Evolutionary conservation across 257 asterid genomes (phyloP).

Genomic region (Solanum medicagineum): DNA sequence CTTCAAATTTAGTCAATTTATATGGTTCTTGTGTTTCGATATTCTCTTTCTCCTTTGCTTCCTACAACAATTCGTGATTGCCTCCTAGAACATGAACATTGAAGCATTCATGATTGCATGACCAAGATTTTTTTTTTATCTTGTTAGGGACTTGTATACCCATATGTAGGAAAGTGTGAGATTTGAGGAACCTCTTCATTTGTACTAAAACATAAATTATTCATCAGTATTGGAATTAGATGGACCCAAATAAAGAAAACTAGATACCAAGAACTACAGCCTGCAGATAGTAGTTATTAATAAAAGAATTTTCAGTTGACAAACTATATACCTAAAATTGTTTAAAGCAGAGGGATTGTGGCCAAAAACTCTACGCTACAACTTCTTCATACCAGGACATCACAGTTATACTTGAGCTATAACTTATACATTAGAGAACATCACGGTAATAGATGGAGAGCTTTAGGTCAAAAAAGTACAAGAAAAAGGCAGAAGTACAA

Average conservation of each 20-base stretch:
- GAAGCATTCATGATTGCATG: neutral
- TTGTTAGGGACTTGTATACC: neutral
- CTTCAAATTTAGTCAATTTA: neutral
- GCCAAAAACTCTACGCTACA: neutral
- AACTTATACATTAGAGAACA: neutral
- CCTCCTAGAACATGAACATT: neutral
- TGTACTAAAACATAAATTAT: neutral
- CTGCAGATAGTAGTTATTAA: neutral
- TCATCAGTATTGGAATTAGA: neutral
- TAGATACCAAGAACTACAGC: neutral
- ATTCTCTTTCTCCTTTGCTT: neutral
- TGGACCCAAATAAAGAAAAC: neutral
- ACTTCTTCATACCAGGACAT: neutral
- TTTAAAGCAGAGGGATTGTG: neutral
- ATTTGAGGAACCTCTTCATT: neutral
- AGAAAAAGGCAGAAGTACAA: slow-evolving; percentile 3
- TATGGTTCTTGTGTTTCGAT: neutral
- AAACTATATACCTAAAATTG: neutral
- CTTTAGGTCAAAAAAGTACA: neutral
- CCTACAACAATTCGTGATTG: neutral
- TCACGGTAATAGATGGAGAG: neutral
- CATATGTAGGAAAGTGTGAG: neutral
- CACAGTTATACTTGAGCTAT: neutral
- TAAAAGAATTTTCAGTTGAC: neutral
- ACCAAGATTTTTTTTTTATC: neutral